Conservation (phyloP, 371 early-diverging fungal genomes). For the Mortierella sp. region DNA sequence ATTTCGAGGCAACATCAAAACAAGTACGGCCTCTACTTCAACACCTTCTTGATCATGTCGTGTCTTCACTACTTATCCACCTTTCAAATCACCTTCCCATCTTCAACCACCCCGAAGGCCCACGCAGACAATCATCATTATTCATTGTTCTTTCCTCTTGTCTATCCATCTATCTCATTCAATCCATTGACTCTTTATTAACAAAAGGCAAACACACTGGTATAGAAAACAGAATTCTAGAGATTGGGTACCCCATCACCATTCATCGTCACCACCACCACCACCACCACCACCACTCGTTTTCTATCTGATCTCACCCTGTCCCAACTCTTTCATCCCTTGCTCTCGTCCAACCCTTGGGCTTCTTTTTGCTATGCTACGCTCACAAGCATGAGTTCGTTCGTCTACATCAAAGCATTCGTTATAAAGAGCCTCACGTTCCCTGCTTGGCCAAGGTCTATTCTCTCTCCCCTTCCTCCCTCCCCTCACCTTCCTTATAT, state of each 20-base stretch:
- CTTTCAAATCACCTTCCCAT: constrained; percentile 11
- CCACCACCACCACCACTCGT: neutral
- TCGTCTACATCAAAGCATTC: no score
- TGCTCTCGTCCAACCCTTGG: neutral
- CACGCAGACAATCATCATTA: neutral
- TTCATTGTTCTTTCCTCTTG: neutral
- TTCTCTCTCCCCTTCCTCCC: neutral
- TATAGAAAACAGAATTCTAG: neutral
- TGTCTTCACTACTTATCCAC: neutral
- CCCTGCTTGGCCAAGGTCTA: neutral
- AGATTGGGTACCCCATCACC: neutral
- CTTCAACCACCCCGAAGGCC: constrained; percentile 15
- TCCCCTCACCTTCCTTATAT: no score
- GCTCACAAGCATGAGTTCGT: neutral
- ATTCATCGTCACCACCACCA: neutral
- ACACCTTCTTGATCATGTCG: neutral
- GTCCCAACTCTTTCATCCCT: neutral
- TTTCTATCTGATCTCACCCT: neutral
- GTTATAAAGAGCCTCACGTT: no score
- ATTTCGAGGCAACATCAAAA: neutral
- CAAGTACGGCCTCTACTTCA: neutral
- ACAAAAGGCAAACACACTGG: neutral
- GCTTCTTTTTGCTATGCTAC: neutral
- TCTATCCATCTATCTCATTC: neutral
- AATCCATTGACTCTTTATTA: neutral